phyloP scores from a whole-genome alignment of 2,329 filamentous ascomycete species.

The Pseudogymnoascus sp. region DNA sequence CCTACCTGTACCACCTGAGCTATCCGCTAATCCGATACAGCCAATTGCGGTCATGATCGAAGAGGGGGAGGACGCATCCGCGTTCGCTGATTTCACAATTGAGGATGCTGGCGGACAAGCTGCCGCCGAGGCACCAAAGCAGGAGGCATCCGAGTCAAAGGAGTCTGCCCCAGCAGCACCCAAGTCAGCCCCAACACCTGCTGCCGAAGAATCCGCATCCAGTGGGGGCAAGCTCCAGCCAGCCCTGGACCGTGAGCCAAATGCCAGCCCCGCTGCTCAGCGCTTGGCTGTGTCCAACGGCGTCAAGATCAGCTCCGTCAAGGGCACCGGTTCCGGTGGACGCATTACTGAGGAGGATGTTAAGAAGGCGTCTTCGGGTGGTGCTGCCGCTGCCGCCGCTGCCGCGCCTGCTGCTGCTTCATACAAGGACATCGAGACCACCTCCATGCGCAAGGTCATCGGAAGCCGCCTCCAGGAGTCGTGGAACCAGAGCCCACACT shows the following conservation, averaged over 20 bases:
- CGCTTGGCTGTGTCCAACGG: slow-evolving; percentile 79
- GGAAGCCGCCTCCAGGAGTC: slow-evolving; percentile 85
- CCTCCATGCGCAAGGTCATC: slow-evolving; percentile 97
- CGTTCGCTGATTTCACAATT: slow-evolving; percentile 81
- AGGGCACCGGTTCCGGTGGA: slow-evolving; percentile 79
- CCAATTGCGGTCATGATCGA: slow-evolving; percentile 94
- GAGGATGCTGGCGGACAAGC: slow-evolving; percentile 86
- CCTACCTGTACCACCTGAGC: background rate
- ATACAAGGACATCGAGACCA: slow-evolving; percentile 78
- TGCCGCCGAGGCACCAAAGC: slow-evolving; percentile 54
- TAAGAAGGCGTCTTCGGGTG: slow-evolving; percentile 66
- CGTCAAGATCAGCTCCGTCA: slow-evolving; percentile 65
- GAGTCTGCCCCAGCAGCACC: slow-evolving; percentile 44
- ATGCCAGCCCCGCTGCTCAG: slow-evolving; percentile 64
- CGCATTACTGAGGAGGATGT: slow-evolving; percentile 88
- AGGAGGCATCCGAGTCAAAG: slow-evolving; percentile 54
- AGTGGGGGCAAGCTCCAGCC: slow-evolving; percentile 73
- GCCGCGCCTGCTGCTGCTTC: slow-evolving; percentile 49
- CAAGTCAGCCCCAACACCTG: slow-evolving; percentile 46
- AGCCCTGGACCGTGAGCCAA: slow-evolving; percentile 72
- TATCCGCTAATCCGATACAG: slow-evolving; percentile 39
- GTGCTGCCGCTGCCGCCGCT: slow-evolving; percentile 34
- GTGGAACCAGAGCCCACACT: slow-evolving; percentile 90
- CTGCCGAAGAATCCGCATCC: slow-evolving; percentile 61
- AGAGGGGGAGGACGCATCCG: slow-evolving; percentile 75